Percentiles rank a stretch among this genome's conserved stretches.
phyloP scores from a whole-genome alignment of 139 green algal species.

The Coccomyxa sp. region DNA sequence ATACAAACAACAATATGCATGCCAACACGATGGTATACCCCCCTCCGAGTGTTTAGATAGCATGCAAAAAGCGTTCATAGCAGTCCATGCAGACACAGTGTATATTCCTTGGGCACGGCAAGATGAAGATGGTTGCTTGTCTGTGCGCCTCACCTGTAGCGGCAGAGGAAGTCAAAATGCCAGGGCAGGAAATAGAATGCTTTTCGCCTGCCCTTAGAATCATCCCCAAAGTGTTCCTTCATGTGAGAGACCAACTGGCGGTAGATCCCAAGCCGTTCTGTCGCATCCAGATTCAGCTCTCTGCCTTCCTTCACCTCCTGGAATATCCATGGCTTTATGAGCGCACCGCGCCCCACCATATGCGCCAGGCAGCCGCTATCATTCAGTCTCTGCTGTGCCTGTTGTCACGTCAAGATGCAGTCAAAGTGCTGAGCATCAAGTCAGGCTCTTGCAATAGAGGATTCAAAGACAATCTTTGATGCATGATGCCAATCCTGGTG shows the following conservation, averaged over 20 bases:
- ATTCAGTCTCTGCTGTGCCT: constrained; percentile 26
- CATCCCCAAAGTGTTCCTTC: constrained; percentile 78
- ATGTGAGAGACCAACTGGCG: constrained; percentile 52
- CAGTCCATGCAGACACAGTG: not conserved
- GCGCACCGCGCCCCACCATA: constrained; percentile 64
- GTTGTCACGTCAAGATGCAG: not conserved
- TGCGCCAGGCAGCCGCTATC: constrained; percentile 27
- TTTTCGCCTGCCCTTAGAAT: constrained; percentile 48
- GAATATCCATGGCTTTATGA: constrained; percentile 87
- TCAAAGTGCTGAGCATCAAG: not conserved
- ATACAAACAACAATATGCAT: not conserved
- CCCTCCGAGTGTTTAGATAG: not conserved
- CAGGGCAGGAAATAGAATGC: constrained; percentile 84
- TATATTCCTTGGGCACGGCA: not conserved
- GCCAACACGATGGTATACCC: not conserved
- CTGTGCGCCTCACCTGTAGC: constrained; percentile 33
- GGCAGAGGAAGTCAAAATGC: constrained; percentile 71
- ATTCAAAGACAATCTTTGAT: not conserved
- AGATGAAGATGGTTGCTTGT: not conserved
- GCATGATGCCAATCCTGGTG: not conserved
- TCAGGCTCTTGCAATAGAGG: not conserved
- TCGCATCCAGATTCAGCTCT: constrained; percentile 46
- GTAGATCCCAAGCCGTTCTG: constrained; percentile 80
- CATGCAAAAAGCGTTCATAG: not conserved
- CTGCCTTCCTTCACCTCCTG: constrained; percentile 60